phyloP scores from a whole-genome alignment of 78 protist genomes.

The Bodo saltans region DNA sequence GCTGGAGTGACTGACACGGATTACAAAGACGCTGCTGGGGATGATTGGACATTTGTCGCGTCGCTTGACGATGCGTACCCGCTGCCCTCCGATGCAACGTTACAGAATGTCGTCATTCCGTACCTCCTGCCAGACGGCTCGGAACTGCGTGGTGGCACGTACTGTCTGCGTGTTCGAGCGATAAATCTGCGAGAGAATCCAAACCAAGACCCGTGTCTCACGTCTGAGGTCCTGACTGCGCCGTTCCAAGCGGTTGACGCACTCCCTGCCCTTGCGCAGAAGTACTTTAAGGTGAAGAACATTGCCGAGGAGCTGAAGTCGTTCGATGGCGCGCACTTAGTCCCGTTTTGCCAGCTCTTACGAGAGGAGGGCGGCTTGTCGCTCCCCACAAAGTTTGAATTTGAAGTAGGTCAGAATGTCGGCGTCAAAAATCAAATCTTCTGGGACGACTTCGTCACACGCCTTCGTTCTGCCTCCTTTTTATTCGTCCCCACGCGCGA shows the following conservation, averaged over 20 bases:
- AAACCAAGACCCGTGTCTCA: not conserved
- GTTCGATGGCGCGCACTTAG: no score
- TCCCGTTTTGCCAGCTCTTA: no score
- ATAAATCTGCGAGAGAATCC: not conserved
- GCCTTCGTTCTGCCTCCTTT: no score
- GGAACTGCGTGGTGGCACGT: not conserved
- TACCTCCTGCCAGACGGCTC: not conserved
- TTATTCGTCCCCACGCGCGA: no score
- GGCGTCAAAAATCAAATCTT: no score
- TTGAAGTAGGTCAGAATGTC: no score
- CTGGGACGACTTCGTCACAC: no score
- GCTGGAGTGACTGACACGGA: no score
- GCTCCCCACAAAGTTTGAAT: no score
- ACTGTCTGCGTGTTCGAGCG: not conserved
- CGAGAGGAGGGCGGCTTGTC: no score
- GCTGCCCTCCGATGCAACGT: not conserved
- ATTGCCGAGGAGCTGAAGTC: no score
- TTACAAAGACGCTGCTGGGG: not conserved
- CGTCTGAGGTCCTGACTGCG: not conserved
- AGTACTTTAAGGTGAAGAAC: no score
- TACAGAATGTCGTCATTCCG: not conserved
- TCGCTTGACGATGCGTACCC: not conserved
- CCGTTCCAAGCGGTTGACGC: not conserved
- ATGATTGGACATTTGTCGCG: not conserved
- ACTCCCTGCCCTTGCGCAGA: not conserved